Base-by-base conservation (phyloP, 805 yeast species). In the Candida tibetensis region DNA sequence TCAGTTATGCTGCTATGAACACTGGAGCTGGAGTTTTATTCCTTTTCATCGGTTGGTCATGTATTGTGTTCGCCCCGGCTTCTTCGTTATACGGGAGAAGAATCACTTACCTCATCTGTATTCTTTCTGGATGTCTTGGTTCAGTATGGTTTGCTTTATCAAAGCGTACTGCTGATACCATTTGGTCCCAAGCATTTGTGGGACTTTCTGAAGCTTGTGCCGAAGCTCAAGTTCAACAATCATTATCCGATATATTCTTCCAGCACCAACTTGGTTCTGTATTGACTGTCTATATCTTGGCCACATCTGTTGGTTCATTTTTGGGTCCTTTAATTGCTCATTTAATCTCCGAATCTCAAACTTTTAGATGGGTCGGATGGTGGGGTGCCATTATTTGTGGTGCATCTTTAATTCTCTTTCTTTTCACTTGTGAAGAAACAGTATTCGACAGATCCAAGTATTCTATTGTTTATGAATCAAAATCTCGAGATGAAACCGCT, bases 321-420 rank as follows among this genome's bases (percentile, higher is more conserved):
- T 56, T 77, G 40, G 83, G 82, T 3, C 83, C 84, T 4, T 62
- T 79, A 48, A 66, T 78, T 33, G 80, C 82, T 9, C 82, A 82
- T 9, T 74, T 75, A 46, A 74, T 79, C 39, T 67, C 69, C 21
- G 68, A 71, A 34, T 69, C 66, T 19, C 58, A 66, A 18, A 74
- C 76, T 5, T 79, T 79, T 71, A 54, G 69, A 44, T 76, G 79
- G 80, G 76, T 72, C 7, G 72, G 77, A 43, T 64, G 76, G 60
- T 62, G 72, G 36, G 72, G 75, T 14, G 66, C 53, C 9, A 52
- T 62, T 34, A 71, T 79, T 32, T 69, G 71, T 34, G 66, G 63
- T 17, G 76, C 72, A 48, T 37, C 70, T 58, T 49, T 69, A 53
- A 30, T 62, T 57, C 48, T 63, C 51, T 51, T 56, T 62, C 57